Evolutionary conservation across 2,329 filamentous ascomycete species (phyloP), one percentile per base, ranked within the genome.

Genomic region (Nemania sp.): DNA sequence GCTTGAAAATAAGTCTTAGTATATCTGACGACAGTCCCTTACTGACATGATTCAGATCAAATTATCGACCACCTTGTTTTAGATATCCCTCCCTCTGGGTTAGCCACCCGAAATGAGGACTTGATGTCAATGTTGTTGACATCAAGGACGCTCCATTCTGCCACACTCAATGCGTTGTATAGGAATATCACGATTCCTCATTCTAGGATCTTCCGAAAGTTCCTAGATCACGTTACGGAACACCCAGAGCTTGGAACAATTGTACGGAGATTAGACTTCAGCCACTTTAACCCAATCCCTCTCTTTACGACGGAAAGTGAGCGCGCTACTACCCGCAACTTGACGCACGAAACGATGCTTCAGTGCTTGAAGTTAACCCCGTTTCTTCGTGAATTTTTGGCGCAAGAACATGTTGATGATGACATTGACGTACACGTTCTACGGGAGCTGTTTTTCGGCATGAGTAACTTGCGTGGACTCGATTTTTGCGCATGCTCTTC

Each of bases 161-260:
- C 86, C 17, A 92, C 89, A 3, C 75, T 92, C 28, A 81, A 83
- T 61, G 88, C 89, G 6, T 80, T 94, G 43, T 93, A 93, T 74
- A 81, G 83, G 61, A 84, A 89, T 69, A 88, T 93, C 70, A 91
- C 88, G 37, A 88, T 93, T 62, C 89, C 90, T 5, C 89, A 92
- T 76, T 93, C 90, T 22, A 79, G 85, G 56, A 90, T 91, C 68
- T 94, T 92, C 74, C 86, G 86, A 67, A 93, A 93, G 72, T 90
- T 91, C 63, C 80, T 91, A 43, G 77, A 79, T 53, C 89, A 90
- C 65, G 77, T 93, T 60, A 75, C 77, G 40, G 75, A 81, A 54
- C 85, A 91, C 68, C 82, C 84, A 2, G 77, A 84, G 7, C 77
- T 92, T 49, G 90, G 89, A 40, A 86, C 84, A 34, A 84, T 92